Evolutionary conservation across 768 basidiomycete genomes (phyloP).

Genomic region (Lanmaoa pseudosensibilis): DNA sequence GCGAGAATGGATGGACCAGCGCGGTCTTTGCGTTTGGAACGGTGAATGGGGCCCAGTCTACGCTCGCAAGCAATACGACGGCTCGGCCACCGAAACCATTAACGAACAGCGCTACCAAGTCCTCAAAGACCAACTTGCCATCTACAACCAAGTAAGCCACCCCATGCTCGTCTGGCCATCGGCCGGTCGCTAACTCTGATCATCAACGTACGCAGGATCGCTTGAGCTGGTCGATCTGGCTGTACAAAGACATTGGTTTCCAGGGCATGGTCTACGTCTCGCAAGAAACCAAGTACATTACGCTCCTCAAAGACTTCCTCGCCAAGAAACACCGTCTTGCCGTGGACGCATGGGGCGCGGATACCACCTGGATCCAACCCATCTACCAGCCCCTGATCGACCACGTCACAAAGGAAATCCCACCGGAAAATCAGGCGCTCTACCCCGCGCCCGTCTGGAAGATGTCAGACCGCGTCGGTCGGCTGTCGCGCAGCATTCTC

Average conservation of each 20-base stretch:
- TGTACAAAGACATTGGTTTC: constrained; percentile 86
- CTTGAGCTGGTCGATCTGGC: constrained; percentile 82
- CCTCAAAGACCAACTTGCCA: constrained; percentile 68
- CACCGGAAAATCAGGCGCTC: constrained; percentile 48
- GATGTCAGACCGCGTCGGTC: constrained; percentile 50
- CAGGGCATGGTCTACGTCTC: constrained; percentile 80
- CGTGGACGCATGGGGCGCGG: constrained; percentile 77
- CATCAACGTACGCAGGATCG: constrained; percentile 44
- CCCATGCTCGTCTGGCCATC: background rate
- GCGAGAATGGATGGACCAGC: constrained; percentile 72
- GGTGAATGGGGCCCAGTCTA: constrained; percentile 88
- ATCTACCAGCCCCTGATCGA: constrained; percentile 67
- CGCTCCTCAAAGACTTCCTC: constrained; percentile 64
- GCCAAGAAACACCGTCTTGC: constrained; percentile 78
- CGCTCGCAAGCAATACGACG: constrained; percentile 59
- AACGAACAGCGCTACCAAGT: constrained; percentile 66
- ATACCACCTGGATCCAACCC: constrained; percentile 52
- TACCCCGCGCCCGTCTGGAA: constrained; percentile 70
- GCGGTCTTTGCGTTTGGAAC: constrained; percentile 69
- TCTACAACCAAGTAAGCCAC: constrained; percentile 51
- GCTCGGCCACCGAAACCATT: constrained; percentile 59
- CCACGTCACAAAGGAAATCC: constrained; percentile 58
- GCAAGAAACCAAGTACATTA: constrained; percentile 70
- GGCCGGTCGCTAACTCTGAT: background rate
- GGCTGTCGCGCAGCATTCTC: constrained; percentile 65